Percentiles rank a stretch among this genome's conserved stretches.
Evolutionary conservation across 2,329 filamentous ascomycete species (phyloP).

Genomic region (Bipolaris gigantea): DNA sequence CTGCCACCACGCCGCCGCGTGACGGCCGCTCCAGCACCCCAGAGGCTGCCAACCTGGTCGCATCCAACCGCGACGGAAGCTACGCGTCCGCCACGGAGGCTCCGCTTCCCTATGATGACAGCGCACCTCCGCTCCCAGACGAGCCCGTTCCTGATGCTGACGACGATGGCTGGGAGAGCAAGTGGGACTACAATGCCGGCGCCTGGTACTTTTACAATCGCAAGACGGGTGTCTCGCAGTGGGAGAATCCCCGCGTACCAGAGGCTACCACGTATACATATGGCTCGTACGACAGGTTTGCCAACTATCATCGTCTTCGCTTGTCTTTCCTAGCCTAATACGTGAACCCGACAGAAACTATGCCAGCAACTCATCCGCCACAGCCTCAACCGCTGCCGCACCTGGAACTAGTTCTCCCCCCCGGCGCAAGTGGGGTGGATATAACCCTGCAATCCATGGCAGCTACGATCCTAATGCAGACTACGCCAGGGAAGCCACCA

Average conservation of each 20-base stretch:
- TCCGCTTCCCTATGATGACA: constrained; percentile 33
- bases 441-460: constrained; percentile 95
- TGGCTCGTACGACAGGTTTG: constrained; percentile 44
- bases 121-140: constrained; percentile 50
- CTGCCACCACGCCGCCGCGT: constrained; percentile 9
- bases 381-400: constrained; percentile 34
- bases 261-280: constrained; percentile 39
- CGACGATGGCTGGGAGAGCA: constrained; percentile 76
- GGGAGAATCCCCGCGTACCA: constrained; percentile 82
- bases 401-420: constrained; percentile 40
- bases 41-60: constrained; percentile 7
- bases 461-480: constrained; percentile 96
- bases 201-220: constrained; percentile 86
- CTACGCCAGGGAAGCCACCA: constrained; percentile 65
- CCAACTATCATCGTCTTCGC: constrained; percentile 35
- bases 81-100: constrained; percentile 14
- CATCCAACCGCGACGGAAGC: constrained; percentile 14
- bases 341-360: constrained; percentile 29
- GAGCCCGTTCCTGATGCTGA: constrained; percentile 50
- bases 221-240: constrained; percentile 72
- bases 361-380: constrained; percentile 31
- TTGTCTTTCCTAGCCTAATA: constrained; percentile 37
- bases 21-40: constrained; percentile 13
- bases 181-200: constrained; percentile 70
- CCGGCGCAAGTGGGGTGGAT: constrained; percentile 65